Conservation (phyloP, 164 flowering plant genomes). For the Cinnamomum chago region DNA sequence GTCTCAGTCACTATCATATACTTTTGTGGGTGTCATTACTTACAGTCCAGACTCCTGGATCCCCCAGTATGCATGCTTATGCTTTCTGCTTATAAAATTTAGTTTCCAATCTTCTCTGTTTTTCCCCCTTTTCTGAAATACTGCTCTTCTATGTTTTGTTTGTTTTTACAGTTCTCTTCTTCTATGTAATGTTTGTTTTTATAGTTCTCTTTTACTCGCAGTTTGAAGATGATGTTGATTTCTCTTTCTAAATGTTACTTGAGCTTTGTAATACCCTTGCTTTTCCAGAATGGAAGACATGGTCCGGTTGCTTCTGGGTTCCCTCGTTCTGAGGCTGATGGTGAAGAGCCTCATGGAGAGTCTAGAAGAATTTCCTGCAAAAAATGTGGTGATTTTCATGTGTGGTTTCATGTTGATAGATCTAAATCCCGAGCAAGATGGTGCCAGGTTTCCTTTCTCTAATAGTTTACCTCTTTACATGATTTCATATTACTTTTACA, state of each 20-base stretch:
- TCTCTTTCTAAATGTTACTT: not conserved
- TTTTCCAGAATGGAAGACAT: conserved; percentile 55
- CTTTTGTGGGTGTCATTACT: too few species aligned
- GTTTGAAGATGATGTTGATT: not conserved
- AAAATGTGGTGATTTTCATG: conserved; percentile 73
- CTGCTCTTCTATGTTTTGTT: not conserved
- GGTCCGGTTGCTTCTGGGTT: conserved; percentile 57
- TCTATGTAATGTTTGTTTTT: not conserved
- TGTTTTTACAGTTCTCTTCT: not conserved
- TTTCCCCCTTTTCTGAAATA: not conserved
- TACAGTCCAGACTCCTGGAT: not conserved
- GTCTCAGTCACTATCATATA: too few species aligned
- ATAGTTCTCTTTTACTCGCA: not conserved
- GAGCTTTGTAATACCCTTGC: not conserved
- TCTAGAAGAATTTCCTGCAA: conserved; percentile 86
- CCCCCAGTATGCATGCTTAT: not conserved
- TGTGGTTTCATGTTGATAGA: conserved; percentile 66
- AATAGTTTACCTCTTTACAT: conserved; percentile 1
- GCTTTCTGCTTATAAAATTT: not conserved
- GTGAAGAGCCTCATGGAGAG: conserved; percentile 54
- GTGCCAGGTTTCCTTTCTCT: conserved; percentile 74
- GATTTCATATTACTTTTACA: not conserved
- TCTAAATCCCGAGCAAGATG: conserved; percentile 86
- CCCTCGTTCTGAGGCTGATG: conserved; percentile 43
- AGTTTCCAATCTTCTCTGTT: not conserved